phyloP scores from a whole-genome alignment of 129 eudicot genomes.

The Lonicera japonica region DNA sequence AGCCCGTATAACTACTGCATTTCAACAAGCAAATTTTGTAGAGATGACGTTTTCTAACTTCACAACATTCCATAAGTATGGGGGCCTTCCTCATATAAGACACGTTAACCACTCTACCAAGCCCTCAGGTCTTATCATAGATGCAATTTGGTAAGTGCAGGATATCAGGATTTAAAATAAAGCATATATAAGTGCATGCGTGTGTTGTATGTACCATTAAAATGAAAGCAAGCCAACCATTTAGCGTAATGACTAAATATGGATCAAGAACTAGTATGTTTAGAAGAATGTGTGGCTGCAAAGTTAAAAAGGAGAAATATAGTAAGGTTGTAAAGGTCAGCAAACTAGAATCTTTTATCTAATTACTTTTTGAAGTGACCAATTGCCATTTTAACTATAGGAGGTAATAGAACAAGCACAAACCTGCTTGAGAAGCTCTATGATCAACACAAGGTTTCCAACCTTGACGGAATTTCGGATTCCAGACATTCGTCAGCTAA shows the following conservation, averaged over 20 bases:
- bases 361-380: too few relatives aligned
- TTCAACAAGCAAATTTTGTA: not conserved
- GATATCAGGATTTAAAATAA: too few relatives aligned
- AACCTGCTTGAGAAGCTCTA: conserved; percentile 62
- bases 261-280: not conserved
- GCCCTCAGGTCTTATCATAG: too few relatives aligned
- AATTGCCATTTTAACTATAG: not conserved
- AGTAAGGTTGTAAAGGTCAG: not conserved
- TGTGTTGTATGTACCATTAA: too few relatives aligned
- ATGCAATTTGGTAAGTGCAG: too few relatives aligned
- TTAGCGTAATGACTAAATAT: not conserved
- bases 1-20: not conserved
- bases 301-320: not conserved
- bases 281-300: not conserved
- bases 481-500: conserved; percentile 83
- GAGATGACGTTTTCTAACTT: too few relatives aligned
- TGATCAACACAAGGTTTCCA: conserved; percentile 85
- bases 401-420: conserved; percentile 12
- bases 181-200: too few relatives aligned
- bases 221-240: not conserved
- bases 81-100: too few relatives aligned
- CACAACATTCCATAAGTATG: too few relatives aligned
- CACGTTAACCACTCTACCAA: too few relatives aligned
- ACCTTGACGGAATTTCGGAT: conserved; percentile 39
- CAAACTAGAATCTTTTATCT: not conserved